Base-by-base conservation (phyloP, 139 green algal genomes). In the Raphidocelis subcapitata region DNA sequence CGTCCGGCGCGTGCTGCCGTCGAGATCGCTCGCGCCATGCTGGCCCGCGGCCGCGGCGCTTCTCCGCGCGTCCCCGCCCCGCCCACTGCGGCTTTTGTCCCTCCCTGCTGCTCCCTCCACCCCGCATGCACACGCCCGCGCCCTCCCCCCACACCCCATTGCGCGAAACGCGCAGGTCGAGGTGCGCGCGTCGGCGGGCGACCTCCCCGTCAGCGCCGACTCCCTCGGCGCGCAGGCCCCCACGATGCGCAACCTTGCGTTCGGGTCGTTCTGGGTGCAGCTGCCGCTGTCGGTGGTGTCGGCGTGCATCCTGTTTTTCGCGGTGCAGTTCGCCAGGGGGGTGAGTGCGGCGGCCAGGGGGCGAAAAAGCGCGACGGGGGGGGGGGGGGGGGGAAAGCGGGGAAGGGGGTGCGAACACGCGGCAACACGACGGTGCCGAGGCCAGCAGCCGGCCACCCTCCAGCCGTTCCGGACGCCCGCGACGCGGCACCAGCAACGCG, bases 241-340 rank as follows among this genome's bases (percentile, higher is more conserved):
- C 29, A 56, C 62, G 16, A 60, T 79, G 36, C 61, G 65, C 64
- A 80, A 56, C 67, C 67, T 83, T 3, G 74, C 63, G 28, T 87
- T 84, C 52, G 65, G 78, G 10, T 65, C 51, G 24, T 98, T 98
- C 80, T 98, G 94, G 94, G 33, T 82, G 28, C 94, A 98, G 85
- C 87, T 98, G 46, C 74, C 89, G 24, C 85, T 97, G 44, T 84
- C 82, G 8, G 71, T 92, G 0, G 89, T 98, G 29, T 90, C 89
- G 23, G 87, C 84, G 2, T 83, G 92, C 55, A 91, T 98, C 49
- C 76, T 97, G 5, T 65, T 95, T 47, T 98, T 98, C 84, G 92
- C 89, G 5, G 69, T 89, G 0, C 74, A 73, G 1, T 78, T 83
- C 35, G 70, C 47, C 32, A 61, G 57, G 52, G 52, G 36, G 75